phyloP scores from a whole-genome alignment of 2,329 filamentous ascomycete species.

The Aspergillus transmontanensis region DNA sequence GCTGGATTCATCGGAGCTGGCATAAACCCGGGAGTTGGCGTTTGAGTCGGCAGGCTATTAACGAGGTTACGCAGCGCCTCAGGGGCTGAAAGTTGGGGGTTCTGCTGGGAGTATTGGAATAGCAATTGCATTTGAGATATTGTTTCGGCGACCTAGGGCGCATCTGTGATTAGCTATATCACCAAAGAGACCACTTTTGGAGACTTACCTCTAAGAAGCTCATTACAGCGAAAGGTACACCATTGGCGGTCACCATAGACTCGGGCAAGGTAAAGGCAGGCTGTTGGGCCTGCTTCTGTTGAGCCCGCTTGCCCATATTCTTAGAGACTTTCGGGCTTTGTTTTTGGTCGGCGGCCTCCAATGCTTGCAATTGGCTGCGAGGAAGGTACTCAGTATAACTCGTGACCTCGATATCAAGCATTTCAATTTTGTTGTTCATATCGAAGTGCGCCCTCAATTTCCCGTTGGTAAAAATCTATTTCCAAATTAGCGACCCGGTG shows the following conservation, averaged over 20 bases:
- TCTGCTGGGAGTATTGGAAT: slow-evolving; percentile 59
- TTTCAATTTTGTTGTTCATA: slow-evolving; percentile 74
- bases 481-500: not conserved
- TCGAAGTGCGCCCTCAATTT: slow-evolving; percentile 79
- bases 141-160: slow-evolving; percentile 63
- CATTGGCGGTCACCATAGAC: slow-evolving; percentile 51
- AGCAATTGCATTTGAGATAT: slow-evolving; percentile 65
- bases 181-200: not conserved
- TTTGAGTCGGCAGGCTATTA: slow-evolving; percentile 45
- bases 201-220: slow-evolving; percentile 63
- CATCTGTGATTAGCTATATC: not conserved
- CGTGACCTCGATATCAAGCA: slow-evolving; percentile 77
- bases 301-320: slow-evolving; percentile 53
- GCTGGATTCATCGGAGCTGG: slow-evolving; percentile 36
- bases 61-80: slow-evolving; percentile 60
- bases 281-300: slow-evolving; percentile 49
- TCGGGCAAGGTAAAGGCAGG: slow-evolving; percentile 48
- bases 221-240: slow-evolving; percentile 59
- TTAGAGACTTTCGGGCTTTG: slow-evolving; percentile 63
- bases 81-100: slow-evolving; percentile 54
- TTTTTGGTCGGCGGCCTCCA: slow-evolving; percentile 57
- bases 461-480: slow-evolving; percentile 74
- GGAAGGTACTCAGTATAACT: slow-evolving; percentile 83
- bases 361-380: slow-evolving; percentile 57
- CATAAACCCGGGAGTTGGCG: slow-evolving; percentile 31